Evolutionary conservation across 2,329 filamentous ascomycete genomes (phyloP), one percentile per base, ranked within the genome.

Genomic region (Huntiella abstrusa): DNA sequence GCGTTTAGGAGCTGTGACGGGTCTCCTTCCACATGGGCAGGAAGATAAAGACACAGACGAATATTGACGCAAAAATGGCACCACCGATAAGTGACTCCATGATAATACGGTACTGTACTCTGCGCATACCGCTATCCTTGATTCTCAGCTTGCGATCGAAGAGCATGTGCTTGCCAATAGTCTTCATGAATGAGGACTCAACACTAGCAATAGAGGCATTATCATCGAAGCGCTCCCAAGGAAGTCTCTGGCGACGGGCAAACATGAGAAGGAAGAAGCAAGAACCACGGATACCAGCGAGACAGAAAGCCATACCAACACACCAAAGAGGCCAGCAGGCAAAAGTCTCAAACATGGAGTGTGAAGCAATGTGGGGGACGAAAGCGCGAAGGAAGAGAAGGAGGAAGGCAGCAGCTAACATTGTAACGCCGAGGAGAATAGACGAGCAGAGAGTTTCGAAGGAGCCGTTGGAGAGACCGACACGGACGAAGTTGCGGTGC

Each of bases 401-500:
- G 4, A 68, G 51, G 49, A 67, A 61, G 7, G 64, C 66, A 16
- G 54, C 56, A 8, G 59, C 3, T 4, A 63, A 63, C 17, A 63
- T 57, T n/a, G 56, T 55, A 32, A 67, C 62, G 5, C 66, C 66
- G 5, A 67, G 55, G 1, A 58, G 53, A 1, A 64, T 68, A 1
- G 65, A 64, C 28, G 66, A 60, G 56, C 66, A 69, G 8, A 68
- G 52, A 2, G 66, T 68, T 55, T 68, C 66, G 45, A 66, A 64
- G 2, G 66, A 68, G 34, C 66, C 66, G 53, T 68, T 71, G 53
- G 63, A 68, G 33, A 72, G 65, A 49, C 69, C 71, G 5, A 75
- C 60, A 35, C 69, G 66, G 40, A 72, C 59, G 52, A 75, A 68
- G 55, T 67, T 64, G 46, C 67, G 60, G 53, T 68, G 60, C 15